These are phyloP conservation scores for Gentiana straminea DNA, from an alignment of 257 asterid species.

Conservation along the genomic window DNA sequence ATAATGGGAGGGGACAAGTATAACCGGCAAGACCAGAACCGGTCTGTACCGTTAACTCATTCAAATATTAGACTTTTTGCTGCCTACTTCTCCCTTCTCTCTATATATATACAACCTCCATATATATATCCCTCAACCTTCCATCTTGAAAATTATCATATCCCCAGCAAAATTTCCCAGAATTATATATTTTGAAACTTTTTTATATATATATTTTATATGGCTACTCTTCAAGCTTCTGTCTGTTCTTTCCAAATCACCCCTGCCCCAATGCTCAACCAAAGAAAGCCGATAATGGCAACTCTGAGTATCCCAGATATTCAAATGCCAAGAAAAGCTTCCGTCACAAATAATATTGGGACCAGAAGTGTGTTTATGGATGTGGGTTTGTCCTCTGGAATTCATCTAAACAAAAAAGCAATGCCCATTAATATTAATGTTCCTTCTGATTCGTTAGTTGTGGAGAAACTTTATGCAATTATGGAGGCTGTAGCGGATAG, in stretches of 20 bases:
- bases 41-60: constrained; percentile 14
- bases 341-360: no score
- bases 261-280: neutral
- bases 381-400: neutral
- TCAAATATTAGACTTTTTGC: constrained; percentile 17
- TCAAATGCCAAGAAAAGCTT: neutral
- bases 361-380: no score
- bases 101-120: neutral
- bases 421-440: neutral
- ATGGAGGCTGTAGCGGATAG: constrained; percentile 51
- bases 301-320: constrained; percentile 3
- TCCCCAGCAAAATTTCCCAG: neutral
- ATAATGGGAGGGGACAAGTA: no score
- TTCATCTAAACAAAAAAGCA: neutral
- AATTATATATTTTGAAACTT: neutral
- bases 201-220: neutral
- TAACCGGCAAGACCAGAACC: neutral
- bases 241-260: neutral
- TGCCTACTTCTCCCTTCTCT: neutral
- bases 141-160: neutral
- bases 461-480: constrained; percentile 38
- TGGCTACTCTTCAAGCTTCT: constrained; percentile 18
- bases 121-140: neutral
- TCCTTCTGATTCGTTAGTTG: constrained; percentile 14
- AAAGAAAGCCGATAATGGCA: constrained; percentile 1